Percentiles rank a stretch among this genome's conserved stretches.
These are phyloP conservation scores for Pelagomonas calceolata DNA, from an alignment of 108 stramenopile genomes.

Conservation along the genomic window DNA sequence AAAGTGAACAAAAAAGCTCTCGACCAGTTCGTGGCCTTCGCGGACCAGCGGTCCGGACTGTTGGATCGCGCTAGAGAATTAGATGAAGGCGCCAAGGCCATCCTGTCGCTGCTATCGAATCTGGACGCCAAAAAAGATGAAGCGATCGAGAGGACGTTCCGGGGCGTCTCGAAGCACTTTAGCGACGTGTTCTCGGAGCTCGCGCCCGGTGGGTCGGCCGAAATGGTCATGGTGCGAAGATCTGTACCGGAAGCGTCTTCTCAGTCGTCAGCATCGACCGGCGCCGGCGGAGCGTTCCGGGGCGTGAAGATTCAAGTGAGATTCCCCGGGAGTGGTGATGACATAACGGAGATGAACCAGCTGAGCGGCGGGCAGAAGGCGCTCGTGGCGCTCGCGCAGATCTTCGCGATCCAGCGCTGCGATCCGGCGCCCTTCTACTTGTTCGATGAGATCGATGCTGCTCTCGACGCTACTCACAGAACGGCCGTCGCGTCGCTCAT, in stretches of 20 bases:
- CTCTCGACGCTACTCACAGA: conserved; percentile 88
- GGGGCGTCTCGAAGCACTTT: conserved; percentile 91
- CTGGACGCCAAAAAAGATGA: conserved; percentile 97
- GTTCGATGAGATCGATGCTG: conserved; percentile 96
- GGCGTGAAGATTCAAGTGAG: neutral
- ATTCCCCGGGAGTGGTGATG: neutral
- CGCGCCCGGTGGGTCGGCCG: conserved; percentile 83
- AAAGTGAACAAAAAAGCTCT: conserved; percentile 99
- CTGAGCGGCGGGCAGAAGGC: conserved; percentile 99
- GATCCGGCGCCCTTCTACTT: conserved; percentile 99
- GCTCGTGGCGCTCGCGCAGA: conserved; percentile 92
- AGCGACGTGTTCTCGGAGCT: conserved; percentile 92
- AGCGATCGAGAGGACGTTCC: conserved; percentile 94
- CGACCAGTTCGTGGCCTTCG: conserved; percentile 95
- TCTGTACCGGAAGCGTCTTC: too few relatives aligned
- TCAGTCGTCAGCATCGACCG: neutral
- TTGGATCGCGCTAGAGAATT: conserved; percentile 78
- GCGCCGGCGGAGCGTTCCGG: neutral
- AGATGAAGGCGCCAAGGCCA: conserved; percentile 72
- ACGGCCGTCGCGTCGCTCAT: conserved; percentile 89
- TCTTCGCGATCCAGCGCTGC: conserved; percentile 95
- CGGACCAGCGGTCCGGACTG: conserved; percentile 80
- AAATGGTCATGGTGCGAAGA: conserved; percentile 64
- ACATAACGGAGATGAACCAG: conserved; percentile 65
- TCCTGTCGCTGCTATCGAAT: conserved; percentile 79